These are phyloP conservation scores for Suillus brevipes DNA, from an alignment of 768 basidiomycete genomes.

Conservation along the genomic window DNA sequence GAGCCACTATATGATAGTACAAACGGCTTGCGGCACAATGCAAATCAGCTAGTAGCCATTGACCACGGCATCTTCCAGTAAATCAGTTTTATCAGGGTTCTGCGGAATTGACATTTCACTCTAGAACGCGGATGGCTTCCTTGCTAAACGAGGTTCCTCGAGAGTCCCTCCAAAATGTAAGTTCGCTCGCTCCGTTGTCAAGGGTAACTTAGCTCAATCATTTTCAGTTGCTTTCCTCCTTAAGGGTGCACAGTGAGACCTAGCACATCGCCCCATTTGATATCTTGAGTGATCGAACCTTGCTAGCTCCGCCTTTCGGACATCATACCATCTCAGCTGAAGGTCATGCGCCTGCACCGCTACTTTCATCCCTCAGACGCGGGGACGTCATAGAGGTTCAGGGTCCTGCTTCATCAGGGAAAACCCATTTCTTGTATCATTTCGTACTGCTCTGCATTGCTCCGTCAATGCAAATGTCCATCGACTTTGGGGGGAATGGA, in stretches of 20 bases:
- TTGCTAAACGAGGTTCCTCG: constrained; percentile 31
- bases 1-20: no score
- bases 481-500: constrained; percentile 55
- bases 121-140: not conserved
- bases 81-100: not conserved
- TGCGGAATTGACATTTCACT: not conserved
- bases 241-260: constrained; percentile 40
- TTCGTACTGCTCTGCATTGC: constrained; percentile 59
- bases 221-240: constrained; percentile 45
- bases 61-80: not conserved
- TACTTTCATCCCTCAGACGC: constrained; percentile 35
- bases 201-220: constrained; percentile 10
- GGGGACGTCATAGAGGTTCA: constrained; percentile 78
- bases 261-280: constrained; percentile 6
- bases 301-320: constrained; percentile 31
- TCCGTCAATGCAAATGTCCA: constrained; percentile 35
- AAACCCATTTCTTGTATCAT: constrained; percentile 75
- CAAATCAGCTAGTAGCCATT: not conserved
- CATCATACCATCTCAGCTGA: constrained; percentile 33
- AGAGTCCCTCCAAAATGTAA: constrained; percentile 37
- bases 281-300: constrained; percentile 4
- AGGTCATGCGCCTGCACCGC: constrained; percentile 24
- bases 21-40: not conserved
- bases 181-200: constrained; percentile 14
- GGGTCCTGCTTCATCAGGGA: constrained; percentile 72